Evolutionary conservation across 2,329 filamentous ascomycete genomes (phyloP).

Genomic region (Cladosporium sphaerospermum): DNA sequence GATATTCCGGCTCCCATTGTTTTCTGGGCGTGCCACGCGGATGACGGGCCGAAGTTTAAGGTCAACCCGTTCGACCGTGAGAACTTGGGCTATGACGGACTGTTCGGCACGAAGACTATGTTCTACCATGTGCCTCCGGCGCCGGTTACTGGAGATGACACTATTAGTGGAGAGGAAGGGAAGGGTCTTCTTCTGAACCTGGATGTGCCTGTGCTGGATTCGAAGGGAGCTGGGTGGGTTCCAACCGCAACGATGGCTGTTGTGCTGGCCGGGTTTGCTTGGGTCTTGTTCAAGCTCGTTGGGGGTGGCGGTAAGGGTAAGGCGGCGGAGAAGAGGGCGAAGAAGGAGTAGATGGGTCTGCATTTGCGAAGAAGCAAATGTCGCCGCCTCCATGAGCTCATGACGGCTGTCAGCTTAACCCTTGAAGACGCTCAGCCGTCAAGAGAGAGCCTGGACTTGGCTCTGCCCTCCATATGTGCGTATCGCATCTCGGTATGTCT

Average conservation of each 20-base stretch:
- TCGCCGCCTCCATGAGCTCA: too few species aligned
- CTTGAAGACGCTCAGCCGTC: too few species aligned
- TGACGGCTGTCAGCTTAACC: too few species aligned
- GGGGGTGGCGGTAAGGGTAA: conserved; percentile 5
- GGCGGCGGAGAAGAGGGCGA: neutral
- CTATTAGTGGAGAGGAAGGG: neutral
- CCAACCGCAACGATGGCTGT: conserved; percentile 38
- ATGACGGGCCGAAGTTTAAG: conserved; percentile 57
- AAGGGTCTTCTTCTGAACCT: conserved; percentile 27
- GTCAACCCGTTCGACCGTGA: conserved; percentile 78
- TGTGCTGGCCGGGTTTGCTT: conserved; percentile 40
- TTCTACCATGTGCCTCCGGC: conserved; percentile 64
- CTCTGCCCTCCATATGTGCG: too few species aligned
- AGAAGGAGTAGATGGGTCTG: neutral
- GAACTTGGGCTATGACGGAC: conserved; percentile 77
- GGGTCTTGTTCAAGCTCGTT: conserved; percentile 38
- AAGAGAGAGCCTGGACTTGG: too few species aligned
- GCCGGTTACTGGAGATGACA: neutral
- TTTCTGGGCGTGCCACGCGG: conserved; percentile 81
- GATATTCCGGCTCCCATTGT: conserved; percentile 74
- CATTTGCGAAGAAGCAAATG: neutral
- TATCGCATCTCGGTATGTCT: too few species aligned
- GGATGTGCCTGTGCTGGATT: conserved; percentile 39
- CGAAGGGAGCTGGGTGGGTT: conserved; percentile 31
- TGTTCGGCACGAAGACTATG: conserved; percentile 69